Conservation (phyloP, 2,329 filamentous ascomycete species). For the Pseudogymnoascus sp. region DNA sequence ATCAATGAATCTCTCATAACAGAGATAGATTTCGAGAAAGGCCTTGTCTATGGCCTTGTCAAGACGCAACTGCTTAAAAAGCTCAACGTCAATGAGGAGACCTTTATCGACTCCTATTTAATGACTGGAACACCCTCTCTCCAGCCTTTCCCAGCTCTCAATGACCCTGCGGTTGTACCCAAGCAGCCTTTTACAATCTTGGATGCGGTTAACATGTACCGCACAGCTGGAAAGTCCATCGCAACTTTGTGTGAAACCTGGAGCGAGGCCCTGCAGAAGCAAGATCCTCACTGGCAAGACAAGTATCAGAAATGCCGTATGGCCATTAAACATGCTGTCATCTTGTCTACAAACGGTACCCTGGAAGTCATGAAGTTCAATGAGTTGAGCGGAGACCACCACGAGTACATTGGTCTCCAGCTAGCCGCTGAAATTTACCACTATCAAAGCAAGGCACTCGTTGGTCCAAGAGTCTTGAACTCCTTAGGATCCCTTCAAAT, state of each 20-base stretch:
- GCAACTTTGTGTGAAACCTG: conserved; percentile 67
- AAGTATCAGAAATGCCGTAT: conserved; percentile 80
- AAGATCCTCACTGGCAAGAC: conserved; percentile 69
- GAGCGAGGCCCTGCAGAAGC: conserved; percentile 66
- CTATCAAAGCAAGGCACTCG: conserved; percentile 76
- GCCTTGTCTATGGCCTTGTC: conserved; percentile 52
- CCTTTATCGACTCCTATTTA: conserved; percentile 76
- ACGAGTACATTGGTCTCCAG: conserved; percentile 83
- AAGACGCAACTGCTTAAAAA: conserved; percentile 64
- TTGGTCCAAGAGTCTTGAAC: conserved; percentile 70
- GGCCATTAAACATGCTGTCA: conserved; percentile 79
- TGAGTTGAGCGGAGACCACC: conserved; percentile 70
- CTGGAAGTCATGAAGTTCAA: conserved; percentile 67
- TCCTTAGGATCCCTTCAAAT: conserved; percentile 77
- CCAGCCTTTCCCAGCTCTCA: conserved; percentile 68
- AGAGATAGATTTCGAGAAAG: conserved; percentile 56
- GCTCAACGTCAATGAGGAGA: conserved; percentile 56
- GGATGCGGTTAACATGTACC: conserved; percentile 71
- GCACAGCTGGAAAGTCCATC: conserved; percentile 60
- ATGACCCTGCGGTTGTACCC: conserved; percentile 46
- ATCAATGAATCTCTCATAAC: conserved; percentile 65
- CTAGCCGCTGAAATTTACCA: conserved; percentile 84
- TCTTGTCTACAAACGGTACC: conserved; percentile 55
- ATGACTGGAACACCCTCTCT: conserved; percentile 78
- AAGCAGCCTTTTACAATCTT: conserved; percentile 51